Conservation (phyloP, 2,329 filamentous ascomycete species). For the Cryphonectria radicalis region DNA sequence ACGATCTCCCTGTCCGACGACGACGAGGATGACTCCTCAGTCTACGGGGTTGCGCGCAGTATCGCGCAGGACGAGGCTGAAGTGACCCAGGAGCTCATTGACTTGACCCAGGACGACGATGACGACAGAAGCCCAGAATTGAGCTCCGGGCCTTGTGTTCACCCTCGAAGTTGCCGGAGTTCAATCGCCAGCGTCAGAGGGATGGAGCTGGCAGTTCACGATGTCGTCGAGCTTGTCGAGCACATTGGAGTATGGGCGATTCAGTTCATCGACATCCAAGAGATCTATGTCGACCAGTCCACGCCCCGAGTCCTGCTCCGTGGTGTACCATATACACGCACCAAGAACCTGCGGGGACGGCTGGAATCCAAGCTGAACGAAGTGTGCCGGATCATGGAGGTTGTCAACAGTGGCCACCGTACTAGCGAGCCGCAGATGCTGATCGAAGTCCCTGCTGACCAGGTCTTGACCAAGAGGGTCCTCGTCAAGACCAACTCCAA, state of each 20-base stretch:
- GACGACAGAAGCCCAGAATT: not conserved
- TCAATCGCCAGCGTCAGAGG: not conserved
- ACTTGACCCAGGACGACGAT: slow-evolving; percentile 7
- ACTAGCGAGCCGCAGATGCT: slow-evolving; percentile 42
- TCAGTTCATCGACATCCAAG: slow-evolving; percentile 48
- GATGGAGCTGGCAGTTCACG: not conserved
- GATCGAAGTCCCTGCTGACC: slow-evolving; percentile 45
- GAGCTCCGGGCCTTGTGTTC: not conserved
- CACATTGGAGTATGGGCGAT: slow-evolving; percentile 29
- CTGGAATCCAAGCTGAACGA: slow-evolving; percentile 49
- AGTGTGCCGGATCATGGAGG: slow-evolving; percentile 47
- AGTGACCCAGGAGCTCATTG: not conserved
- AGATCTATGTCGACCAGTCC: slow-evolving; percentile 37
- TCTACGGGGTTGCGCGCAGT: not conserved
- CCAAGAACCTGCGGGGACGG: slow-evolving; percentile 39
- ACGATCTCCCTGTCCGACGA: not conserved
- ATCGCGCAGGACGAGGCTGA: not conserved
- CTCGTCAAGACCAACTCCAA: slow-evolving; percentile 60
- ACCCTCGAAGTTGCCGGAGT: not conserved
- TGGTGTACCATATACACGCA: slow-evolving; percentile 45
- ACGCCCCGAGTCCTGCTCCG: slow-evolving; percentile 44
- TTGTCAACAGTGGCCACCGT: slow-evolving; percentile 42
- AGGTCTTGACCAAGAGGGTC: slow-evolving; percentile 46
- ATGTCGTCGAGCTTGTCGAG: slow-evolving; percentile 18
- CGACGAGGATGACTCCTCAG: not conserved